Evolutionary conservation across 148 eudicot species (phyloP), one percentile per base, ranked within the genome.

Genomic region (Pharnaceum exiguum): DNA sequence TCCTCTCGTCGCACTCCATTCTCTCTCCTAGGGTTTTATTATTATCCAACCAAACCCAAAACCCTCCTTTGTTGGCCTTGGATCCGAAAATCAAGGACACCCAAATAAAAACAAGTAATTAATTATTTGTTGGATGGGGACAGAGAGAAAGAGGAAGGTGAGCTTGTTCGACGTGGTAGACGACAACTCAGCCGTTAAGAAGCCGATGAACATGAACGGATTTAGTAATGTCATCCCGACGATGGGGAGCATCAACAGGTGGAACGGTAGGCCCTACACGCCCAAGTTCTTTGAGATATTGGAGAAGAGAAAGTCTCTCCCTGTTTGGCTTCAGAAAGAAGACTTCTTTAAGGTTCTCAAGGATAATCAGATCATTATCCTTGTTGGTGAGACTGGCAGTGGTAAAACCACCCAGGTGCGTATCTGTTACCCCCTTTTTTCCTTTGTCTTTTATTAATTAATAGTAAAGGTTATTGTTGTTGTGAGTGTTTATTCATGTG

Each of bases 371-470:
- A 81, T 75, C 42, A 55, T 93, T 0, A 76, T 88, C 18, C 71
- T 88, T 30, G 98, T 93, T n/a, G 98, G 98, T 56, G 98, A 93
- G 70, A 93, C 98, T 30, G 98, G 98, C 52, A 88, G 96, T 74
- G 96, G 98, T 46, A 93, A 93, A 82, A 93, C 96, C 17, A 93
- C 98, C 30, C 98, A 93, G 98, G 98, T 93, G 11, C 5, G 72
- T 62, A 10, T 36, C 53, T 5, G 12, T 31, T 11, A 28, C 29
- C 4, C 21, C 27, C 21, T 10, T 23, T 31, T 11, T 40, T 26
- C 4, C 27, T 52, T 18, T 5, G 15, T 23, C 24, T 43, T 44
- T 5, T 1, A 2, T 51, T 24, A 2, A 27, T 7, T 48, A 13
- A 2, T 5, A 21, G 28, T 35, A 5, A 8, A 54, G 17, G 42